Base-by-base conservation (phyloP, 2,329 filamentous ascomycete species). In the Ascomycota sp. region DNA sequence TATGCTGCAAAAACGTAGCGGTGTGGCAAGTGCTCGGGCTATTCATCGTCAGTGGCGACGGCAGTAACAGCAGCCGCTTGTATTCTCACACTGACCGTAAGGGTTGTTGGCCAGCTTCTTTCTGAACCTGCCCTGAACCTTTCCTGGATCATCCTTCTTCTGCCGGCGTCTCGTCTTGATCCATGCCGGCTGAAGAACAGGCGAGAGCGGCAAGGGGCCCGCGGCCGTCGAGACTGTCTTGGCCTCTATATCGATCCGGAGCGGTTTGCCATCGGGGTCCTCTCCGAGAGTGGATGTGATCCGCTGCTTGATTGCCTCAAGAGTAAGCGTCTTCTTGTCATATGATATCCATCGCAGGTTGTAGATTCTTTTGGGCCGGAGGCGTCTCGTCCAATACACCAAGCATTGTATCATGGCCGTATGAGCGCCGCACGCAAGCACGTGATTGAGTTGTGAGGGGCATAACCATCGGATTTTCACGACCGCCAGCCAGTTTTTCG, bases 21-120 rank as follows among this genome's bases (percentile, higher is more conserved):
- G 68, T 0, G 66, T 65, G 25, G 66, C 66, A 16, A 83, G 61
- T 6, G 71, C 66, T 31, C 61, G 61, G 3, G 76, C 75, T 77
- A 35, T 21, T 31, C 5, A n/a, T n/a, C 21, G 31, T 45, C 26
- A 45, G 41, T 32, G 9, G 7, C 28, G 16, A 13, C 16, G 25
- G 12, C 10, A 24, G 6, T 8, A 2, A 25, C 12, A 12, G 11
- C 24, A 9, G 9, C 6, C 13, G 16, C 27, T 3, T 25, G 30
- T 30, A 27, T 7, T 6, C 10, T 6, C 10, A 7, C 9, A 25
- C 55, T 25, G 55, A 76, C 73, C 76, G 42, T 68, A 81, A 2
- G 72, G 59, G 41, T 78, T 83, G 28, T 59, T 59, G 25, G 55
- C 56, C 2, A 82, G 53, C 37, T 67, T 63, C 36, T 57, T 59